Evolutionary conservation across 257 asterid species (phyloP).

Genomic region (Solanum chilense): DNA sequence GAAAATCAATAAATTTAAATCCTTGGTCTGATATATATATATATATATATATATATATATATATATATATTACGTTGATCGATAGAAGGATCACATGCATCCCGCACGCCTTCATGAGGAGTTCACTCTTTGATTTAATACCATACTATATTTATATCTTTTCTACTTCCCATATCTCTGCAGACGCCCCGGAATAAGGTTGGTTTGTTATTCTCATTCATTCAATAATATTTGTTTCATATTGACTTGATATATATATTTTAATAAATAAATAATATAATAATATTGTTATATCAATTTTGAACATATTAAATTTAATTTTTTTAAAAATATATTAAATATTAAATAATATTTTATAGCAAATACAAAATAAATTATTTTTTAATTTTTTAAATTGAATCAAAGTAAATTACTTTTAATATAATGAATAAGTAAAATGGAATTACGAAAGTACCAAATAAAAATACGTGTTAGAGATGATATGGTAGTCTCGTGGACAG

Average conservation of each 20-base stretch:
- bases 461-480: neutral
- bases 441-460: neutral
- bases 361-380: no score
- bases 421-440: no score
- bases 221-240: no score
- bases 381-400: no score
- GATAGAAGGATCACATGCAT: neutral
- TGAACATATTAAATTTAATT: no score
- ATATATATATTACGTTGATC: neutral
- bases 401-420: no score
- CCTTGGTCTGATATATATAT: neutral
- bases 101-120: constrained; percentile 12
- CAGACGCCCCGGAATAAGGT: neutral
- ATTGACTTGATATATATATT: no score
- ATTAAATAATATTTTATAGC: no score
- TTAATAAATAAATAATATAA: no score
- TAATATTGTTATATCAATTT: no score
- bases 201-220: neutral
- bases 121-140: constrained; percentile 14
- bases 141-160: constrained; percentile 13
- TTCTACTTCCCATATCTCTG: constrained; percentile 20
- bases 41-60: no score
- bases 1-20: neutral
- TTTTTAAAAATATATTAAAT: no score
- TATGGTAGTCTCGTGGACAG: constrained; percentile 15